Evolutionary conservation across 768 basidiomycete species (phyloP).

Genomic region (Tricholomella constricta): DNA sequence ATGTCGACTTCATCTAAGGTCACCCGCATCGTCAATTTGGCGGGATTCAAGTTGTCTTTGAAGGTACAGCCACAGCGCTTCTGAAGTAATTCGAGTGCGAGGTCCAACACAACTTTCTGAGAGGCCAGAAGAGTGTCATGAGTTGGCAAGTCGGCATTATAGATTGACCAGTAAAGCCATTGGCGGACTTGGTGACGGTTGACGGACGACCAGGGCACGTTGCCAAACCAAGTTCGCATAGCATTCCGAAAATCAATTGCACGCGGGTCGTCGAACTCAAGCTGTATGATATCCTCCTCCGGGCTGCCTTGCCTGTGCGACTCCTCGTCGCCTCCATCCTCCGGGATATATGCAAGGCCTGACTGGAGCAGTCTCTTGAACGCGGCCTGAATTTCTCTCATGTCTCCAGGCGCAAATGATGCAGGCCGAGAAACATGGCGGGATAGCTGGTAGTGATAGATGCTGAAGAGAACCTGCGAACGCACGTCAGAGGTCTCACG

Average conservation of each 20-base stretch:
- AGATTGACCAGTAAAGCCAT: conserved; percentile 88
- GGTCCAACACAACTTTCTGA: conserved; percentile 54
- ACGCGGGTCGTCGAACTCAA: conserved; percentile 67
- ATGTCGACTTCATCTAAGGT: conserved; percentile 80
- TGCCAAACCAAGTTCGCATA: conserved; percentile 77
- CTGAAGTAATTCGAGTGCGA: conserved; percentile 64
- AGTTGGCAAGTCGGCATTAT: conserved; percentile 62
- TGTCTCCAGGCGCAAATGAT: conserved; percentile 45
- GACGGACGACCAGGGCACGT: conserved; percentile 73
- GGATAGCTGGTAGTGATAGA: conserved; percentile 60
- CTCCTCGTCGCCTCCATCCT: conserved; percentile 57
- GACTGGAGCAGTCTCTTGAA: conserved; percentile 65
- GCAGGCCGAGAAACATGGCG: conserved; percentile 48
- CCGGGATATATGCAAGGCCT: conserved; percentile 59
- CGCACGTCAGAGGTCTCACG: background rate
- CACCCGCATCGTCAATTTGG: conserved; percentile 58
- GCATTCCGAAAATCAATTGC: conserved; percentile 73
- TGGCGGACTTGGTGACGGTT: conserved; percentile 59
- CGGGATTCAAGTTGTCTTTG: conserved; percentile 57
- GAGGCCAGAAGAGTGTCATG: conserved; percentile 45
- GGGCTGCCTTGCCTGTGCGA: conserved; percentile 61
- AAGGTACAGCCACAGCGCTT: conserved; percentile 69
- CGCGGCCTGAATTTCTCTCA: conserved; percentile 57
- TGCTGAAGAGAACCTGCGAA: conserved; percentile 66
- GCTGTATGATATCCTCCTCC: conserved; percentile 54